Conservation (phyloP, 169 alveolate species). For the Plasmodium reichenowi region DNA sequence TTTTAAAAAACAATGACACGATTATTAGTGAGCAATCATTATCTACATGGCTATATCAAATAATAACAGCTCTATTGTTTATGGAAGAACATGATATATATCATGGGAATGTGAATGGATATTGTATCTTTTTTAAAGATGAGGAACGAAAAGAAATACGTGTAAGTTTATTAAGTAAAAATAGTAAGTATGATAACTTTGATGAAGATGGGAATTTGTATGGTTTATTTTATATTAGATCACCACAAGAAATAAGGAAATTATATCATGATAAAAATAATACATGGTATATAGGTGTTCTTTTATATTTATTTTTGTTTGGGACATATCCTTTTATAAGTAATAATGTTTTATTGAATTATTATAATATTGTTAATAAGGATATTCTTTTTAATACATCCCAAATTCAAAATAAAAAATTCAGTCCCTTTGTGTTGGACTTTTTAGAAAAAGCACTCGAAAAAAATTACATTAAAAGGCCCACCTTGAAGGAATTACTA, state of each 20-base stretch:
- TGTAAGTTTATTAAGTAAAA: slow-evolving; percentile 59
- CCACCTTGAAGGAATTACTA: slow-evolving; percentile 9
- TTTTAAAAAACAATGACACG: slow-evolving; percentile 10
- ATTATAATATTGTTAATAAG: slow-evolving; percentile 15
- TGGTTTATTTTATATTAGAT: slow-evolving; percentile 67
- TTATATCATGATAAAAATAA: slow-evolving; percentile 45
- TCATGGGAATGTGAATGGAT: slow-evolving; percentile 68
- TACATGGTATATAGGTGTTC: slow-evolving; percentile 67
- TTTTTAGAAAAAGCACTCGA: slow-evolving; percentile 32
- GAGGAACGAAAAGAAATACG: slow-evolving; percentile 22
- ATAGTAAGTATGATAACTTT: slow-evolving; percentile 52
- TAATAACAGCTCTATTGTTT: slow-evolving; percentile 41
- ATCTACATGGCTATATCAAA: slow-evolving; percentile 69
- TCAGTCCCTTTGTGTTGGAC: slow-evolving; percentile 14
- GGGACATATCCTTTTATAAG: slow-evolving; percentile 59
- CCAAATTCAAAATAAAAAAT: not conserved
- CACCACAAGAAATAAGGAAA: slow-evolving; percentile 67
- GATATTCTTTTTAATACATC: slow-evolving; percentile 10
- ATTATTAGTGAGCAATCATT: slow-evolving; percentile 33
- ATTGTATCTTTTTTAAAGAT: slow-evolving; percentile 59
- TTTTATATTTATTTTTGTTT: slow-evolving; percentile 34
- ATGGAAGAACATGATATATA: slow-evolving; percentile 35
- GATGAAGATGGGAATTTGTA: slow-evolving; percentile 70
- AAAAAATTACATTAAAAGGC: slow-evolving; percentile 35
- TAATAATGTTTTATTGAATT: slow-evolving; percentile 29